Evolutionary conservation across 2,329 filamentous ascomycete species (phyloP), one percentile per base, ranked within the genome.

Genomic region (Stagonosporopsis rhizophila): DNA sequence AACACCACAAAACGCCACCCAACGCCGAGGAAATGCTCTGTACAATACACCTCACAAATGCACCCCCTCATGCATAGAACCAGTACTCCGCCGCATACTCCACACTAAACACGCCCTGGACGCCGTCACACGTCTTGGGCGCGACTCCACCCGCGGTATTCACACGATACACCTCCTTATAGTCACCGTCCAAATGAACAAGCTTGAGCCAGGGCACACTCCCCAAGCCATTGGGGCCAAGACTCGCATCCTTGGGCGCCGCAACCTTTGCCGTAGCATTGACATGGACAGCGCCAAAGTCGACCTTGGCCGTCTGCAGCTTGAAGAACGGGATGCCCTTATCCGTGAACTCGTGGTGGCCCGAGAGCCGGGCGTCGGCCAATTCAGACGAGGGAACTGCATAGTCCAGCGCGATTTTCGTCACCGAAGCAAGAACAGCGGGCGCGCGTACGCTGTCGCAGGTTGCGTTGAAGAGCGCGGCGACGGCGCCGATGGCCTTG

Each of bases 401-500:
- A 70, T 90, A 89, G 70, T 86, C 82, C 52, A 96, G 83, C 1
- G 89, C 86, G 54, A 92, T 84, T 57, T 80, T 80, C 3, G 91
- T 87, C 19, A 96, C 82, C 52, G 82, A 75, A 60, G 81, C 72
- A 38, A 93, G 80, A 15, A 95, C 80, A 51, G 87, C 83, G 0
- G 91, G 88, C 67, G 87, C 87, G 64, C 85, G 80, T 38, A 89
- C 83, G 6, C 89, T 89, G 30, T 94, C 77, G 78, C 94, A 97
- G 65, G 87, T 90, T 56, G 88, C 90, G 78, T 97, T 92, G 87
- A 90, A 97, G 67, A 98, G 90, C 1, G 86, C 88, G 51, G 94
- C 94, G 0, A 91, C 72, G 50, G 94, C 94, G 61, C 94, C 94
- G 45, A 81, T 76, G 17, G 87, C 82, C 9, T 80, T 81, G 14